Conservation (phyloP, 495 filamentous ascomycete species). For the Staphylotrichum longicolle region DNA sequence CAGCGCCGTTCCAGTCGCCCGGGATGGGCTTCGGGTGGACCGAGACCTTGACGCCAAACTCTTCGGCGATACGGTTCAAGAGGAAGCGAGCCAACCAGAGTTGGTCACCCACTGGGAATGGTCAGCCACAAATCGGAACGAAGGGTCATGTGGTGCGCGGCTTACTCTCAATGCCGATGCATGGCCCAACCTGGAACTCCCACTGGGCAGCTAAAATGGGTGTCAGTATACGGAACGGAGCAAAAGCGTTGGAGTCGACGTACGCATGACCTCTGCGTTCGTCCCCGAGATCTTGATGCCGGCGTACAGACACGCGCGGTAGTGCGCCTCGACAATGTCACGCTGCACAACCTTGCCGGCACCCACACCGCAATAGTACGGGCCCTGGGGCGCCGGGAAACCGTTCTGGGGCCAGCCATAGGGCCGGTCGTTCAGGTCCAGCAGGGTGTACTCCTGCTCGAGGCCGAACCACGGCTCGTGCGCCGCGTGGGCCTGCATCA, state of each 20-base stretch:
- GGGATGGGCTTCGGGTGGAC: constrained; percentile 98
- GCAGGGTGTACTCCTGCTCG: constrained; percentile 75
- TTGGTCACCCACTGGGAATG: constrained; percentile 74
- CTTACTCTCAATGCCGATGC: constrained; percentile 70
- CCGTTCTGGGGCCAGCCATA: constrained; percentile 83
- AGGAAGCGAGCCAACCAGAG: constrained; percentile 97
- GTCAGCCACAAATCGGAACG: neutral
- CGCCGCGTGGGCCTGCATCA: constrained; percentile 82
- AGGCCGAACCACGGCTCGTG: constrained; percentile 97
- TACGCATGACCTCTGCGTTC: constrained; percentile 70
- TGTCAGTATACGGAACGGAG: neutral
- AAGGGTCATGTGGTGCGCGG: constrained; percentile 15
- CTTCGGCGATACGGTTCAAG: constrained; percentile 92
- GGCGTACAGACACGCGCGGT: constrained; percentile 93
- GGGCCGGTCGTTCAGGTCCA: constrained; percentile 80
- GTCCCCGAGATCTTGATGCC: constrained; percentile 94
- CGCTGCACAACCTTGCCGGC: constrained; percentile 97
- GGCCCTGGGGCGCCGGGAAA: constrained; percentile 90
- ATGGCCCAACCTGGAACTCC: constrained; percentile 99
- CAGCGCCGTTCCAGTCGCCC: constrained; percentile 99
- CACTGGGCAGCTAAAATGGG: constrained; percentile 67
- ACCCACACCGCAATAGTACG: constrained; percentile 99
- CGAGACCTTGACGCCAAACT: constrained; percentile 94
- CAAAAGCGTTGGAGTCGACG: neutral
- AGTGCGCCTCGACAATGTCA: constrained; percentile 98